These are phyloP conservation scores for Trapa incisa DNA, from an alignment of 345 rosid species.

Conservation along the genomic window DNA sequence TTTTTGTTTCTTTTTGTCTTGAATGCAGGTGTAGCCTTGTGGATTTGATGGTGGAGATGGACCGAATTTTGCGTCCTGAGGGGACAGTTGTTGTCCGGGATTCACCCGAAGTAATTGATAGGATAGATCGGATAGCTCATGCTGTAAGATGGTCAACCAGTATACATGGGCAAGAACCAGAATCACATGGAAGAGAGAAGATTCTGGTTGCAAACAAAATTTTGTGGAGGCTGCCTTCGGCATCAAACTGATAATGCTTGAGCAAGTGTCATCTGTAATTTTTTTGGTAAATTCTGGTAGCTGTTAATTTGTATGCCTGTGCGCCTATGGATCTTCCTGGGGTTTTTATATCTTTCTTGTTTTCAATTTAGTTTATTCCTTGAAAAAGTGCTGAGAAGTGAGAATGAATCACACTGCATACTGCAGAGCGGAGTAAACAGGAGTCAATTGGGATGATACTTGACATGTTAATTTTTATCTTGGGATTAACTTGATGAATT, in stretches of 20 bases:
- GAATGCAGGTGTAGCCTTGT: constrained; percentile 74
- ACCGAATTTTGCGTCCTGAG: constrained; percentile 79
- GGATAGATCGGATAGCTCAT: constrained; percentile 48
- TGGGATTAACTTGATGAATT: neutral
- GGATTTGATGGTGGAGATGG: constrained; percentile 93
- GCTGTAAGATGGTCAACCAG: constrained; percentile 64
- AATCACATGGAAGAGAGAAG: constrained; percentile 63
- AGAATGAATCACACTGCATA: neutral
- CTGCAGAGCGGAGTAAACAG: neutral
- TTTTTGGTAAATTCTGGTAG: neutral
- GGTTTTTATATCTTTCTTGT: neutral
- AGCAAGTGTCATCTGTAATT: neutral
- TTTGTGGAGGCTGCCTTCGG: constrained; percentile 38
- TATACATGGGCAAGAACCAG: constrained; percentile 69
- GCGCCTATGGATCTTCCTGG: neutral
- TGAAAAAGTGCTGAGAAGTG: neutral
- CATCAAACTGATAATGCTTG: neutral
- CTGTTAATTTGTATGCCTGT: neutral
- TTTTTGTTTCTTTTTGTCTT: neutral
- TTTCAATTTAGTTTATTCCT: neutral
- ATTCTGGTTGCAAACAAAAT: constrained; percentile 66
- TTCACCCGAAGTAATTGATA: constrained; percentile 76
- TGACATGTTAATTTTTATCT: neutral
- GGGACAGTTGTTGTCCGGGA: constrained; percentile 74
- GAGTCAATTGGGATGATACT: neutral